These are phyloP conservation scores for Magnusiomyces suaveolens DNA, from an alignment of 1,139 yeast genomes.

Conservation along the genomic window DNA sequence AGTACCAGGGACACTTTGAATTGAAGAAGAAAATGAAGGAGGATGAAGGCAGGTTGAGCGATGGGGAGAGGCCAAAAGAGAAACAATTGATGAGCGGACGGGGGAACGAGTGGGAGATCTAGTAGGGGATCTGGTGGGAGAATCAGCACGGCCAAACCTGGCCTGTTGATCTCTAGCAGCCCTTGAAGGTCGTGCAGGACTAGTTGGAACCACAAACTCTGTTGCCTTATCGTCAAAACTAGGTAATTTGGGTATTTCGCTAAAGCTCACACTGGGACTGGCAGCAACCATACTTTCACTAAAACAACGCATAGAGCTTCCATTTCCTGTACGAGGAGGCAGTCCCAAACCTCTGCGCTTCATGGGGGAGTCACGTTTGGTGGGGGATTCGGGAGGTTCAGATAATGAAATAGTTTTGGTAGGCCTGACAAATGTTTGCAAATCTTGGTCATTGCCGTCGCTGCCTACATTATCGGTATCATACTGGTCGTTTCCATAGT, in stretches of 20 bases:
- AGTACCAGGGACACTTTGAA: constrained; percentile 4
- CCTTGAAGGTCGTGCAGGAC: neutral
- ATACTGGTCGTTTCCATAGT: neutral
- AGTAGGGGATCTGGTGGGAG: neutral
- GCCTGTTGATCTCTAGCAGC: neutral
- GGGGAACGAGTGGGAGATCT: constrained; percentile 5
- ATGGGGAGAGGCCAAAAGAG: neutral
- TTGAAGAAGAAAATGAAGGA: neutral
- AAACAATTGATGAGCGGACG: neutral
- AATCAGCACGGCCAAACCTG: neutral
- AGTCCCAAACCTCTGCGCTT: neutral
- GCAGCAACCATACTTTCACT: neutral
- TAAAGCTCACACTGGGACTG: neutral
- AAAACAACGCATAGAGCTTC: neutral
- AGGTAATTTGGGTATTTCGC: neutral
- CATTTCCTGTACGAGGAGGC: neutral
- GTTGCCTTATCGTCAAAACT: neutral
- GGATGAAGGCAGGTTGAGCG: neutral
- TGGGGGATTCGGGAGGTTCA: neutral
- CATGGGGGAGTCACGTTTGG: neutral
- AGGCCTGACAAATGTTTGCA: neutral
- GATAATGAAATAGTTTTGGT: neutral
- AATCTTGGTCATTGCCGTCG: neutral
- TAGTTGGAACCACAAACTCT: neutral
- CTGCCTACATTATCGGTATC: neutral